These are phyloP conservation scores for Durusdinium trenchii DNA, from an alignment of 73 alveolate species.

Conservation along the genomic window DNA sequence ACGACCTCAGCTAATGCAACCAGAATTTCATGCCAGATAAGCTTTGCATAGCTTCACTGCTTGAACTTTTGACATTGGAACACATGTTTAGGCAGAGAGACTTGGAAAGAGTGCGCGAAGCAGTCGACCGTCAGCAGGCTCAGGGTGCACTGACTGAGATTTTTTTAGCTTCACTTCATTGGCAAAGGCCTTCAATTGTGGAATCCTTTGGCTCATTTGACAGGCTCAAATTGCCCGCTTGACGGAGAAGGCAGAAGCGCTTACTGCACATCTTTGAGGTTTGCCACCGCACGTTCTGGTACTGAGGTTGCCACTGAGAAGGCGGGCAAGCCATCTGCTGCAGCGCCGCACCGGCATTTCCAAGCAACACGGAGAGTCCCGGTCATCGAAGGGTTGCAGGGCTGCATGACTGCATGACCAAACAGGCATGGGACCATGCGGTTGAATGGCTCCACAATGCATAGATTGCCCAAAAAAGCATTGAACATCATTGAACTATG, in stretches of 20 bases:
- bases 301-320: background rate
- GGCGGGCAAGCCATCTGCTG: conserved; percentile 24
- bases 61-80: background rate
- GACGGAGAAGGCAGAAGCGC: conserved; percentile 37
- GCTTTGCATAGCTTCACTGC: background rate
- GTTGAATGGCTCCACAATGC: no score
- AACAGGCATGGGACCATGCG: no score
- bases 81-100: conserved; percentile 52
- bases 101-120: conserved; percentile 76
- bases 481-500: no score
- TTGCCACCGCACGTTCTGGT: background rate
- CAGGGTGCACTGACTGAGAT: background rate
- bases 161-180: background rate
- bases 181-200: background rate
- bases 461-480: no score
- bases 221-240: conserved; percentile 79
- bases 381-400: no score
- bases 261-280: background rate
- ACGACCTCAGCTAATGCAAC: no score
- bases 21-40: no score
- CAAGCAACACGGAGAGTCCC: no score
- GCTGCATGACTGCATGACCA: no score
- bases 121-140: conserved; percentile 78
- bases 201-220: background rate
- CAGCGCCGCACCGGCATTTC: conserved; percentile 9